Percentiles rank a stretch among this genome's conserved stretches.
Evolutionary conservation across 176 grass and related monocot genomes (phyloP).

Genomic region (Leersia perrieri): DNA sequence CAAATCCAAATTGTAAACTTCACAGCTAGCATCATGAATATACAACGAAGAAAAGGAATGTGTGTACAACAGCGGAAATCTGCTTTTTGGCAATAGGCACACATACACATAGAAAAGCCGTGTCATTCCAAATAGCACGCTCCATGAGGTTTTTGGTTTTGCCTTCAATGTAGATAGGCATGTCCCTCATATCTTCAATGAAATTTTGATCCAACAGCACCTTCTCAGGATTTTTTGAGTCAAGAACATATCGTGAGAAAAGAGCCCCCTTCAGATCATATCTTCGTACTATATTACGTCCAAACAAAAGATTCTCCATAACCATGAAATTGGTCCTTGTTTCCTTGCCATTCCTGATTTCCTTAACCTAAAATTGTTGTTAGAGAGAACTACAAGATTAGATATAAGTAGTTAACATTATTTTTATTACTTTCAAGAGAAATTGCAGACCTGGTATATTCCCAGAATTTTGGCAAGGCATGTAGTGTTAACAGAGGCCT

Average conservation of each 20-base stretch:
- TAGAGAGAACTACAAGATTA: slow-evolving; percentile 33
- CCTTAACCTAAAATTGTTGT: slow-evolving; percentile 48
- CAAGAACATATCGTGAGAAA: slow-evolving; percentile 57
- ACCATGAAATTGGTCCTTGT: slow-evolving; percentile 78
- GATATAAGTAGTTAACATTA: neutral
- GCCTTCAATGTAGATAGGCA: slow-evolving; percentile 77
- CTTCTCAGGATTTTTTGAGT: slow-evolving; percentile 46
- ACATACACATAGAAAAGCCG: slow-evolving; percentile 86
- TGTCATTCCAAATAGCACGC: slow-evolving; percentile 92
- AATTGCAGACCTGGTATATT: slow-evolving; percentile 75
- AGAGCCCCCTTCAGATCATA: slow-evolving; percentile 96
- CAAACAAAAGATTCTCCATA: slow-evolving; percentile 96
- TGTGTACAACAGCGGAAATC: slow-evolving; percentile 8
- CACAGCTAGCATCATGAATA: slow-evolving; percentile 5
- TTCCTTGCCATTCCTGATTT: slow-evolving; percentile 75
- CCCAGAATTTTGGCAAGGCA: slow-evolving; percentile 89
- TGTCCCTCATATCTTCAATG: slow-evolving; percentile 78
- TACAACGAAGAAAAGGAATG: neutral
- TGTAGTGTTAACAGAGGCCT: slow-evolving; percentile 56
- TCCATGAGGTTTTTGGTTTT: slow-evolving; percentile 73
- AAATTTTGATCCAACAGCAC: slow-evolving; percentile 94
- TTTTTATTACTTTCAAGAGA: neutral
- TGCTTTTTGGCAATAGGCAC: slow-evolving; percentile 21
- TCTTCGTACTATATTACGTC: slow-evolving; percentile 58
- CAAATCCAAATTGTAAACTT: slow-evolving; percentile 14